Evolutionary conservation across 495 filamentous ascomycete genomes (phyloP).

Genomic region (Friedmanniomyces endolithicus): DNA sequence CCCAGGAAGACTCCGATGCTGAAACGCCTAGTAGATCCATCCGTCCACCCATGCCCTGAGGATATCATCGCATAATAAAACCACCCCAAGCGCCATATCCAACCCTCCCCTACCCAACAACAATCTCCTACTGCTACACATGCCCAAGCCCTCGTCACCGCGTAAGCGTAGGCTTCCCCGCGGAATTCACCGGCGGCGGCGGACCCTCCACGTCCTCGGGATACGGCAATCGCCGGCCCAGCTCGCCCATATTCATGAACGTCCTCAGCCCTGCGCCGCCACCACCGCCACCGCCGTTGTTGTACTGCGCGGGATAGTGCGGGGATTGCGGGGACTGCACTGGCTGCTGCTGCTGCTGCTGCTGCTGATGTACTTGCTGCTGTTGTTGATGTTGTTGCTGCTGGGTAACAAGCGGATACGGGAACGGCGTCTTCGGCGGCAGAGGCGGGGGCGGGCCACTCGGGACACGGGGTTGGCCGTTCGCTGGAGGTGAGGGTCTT

Average conservation of each 20-base stretch:
- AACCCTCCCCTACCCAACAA: not conserved
- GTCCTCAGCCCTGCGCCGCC: constrained; percentile 20
- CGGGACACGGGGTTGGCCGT: constrained; percentile 49
- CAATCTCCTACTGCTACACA: not conserved
- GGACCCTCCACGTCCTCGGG: constrained; percentile 62
- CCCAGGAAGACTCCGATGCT: not conserved
- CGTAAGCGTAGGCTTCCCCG: constrained; percentile 52
- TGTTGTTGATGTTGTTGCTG: too few species aligned
- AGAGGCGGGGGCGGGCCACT: constrained; percentile 52
- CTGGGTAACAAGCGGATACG: not conserved
- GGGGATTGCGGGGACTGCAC: not conserved
- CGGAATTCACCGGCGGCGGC: constrained; percentile 69
- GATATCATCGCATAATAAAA: not conserved
- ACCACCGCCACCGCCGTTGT: constrained; percentile 18
- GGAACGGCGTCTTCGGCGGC: constrained; percentile 67
- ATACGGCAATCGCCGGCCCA: constrained; percentile 47
- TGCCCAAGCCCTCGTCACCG: constrained; percentile 1
- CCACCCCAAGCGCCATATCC: too few species aligned
- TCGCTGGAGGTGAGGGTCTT: constrained; percentile 47
- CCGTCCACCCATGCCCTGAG: not conserved
- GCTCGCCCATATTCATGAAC: constrained; percentile 26
- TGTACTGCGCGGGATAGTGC: constrained; percentile 11
- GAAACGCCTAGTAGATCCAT: not conserved
- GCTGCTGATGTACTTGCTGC: too few species aligned
- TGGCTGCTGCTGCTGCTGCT: not conserved